phyloP scores from a whole-genome alignment of 257 asterid species.

The Fraxinus americana region DNA sequence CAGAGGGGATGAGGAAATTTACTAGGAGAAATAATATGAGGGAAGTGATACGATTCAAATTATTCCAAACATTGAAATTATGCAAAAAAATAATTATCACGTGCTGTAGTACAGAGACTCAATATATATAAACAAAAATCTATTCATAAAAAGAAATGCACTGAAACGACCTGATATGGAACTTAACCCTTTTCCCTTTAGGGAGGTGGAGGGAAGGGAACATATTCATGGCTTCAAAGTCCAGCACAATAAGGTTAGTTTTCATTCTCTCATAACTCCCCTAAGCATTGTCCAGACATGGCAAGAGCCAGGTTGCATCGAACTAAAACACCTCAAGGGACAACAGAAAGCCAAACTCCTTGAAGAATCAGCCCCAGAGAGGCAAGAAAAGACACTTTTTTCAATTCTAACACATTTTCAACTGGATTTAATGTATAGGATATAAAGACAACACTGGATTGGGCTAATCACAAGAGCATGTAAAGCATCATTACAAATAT shows the following conservation, averaged over 20 bases:
- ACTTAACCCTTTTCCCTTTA: background rate
- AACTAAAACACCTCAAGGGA: background rate
- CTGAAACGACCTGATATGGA: background rate
- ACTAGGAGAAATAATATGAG: background rate
- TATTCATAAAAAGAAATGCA: conserved; percentile 1
- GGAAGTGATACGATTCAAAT: background rate
- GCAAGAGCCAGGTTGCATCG: background rate
- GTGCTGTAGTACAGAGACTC: background rate
- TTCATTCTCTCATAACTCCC: background rate
- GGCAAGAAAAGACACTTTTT: background rate
- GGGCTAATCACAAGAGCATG: background rate
- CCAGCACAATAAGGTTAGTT: background rate
- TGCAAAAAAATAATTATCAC: background rate
- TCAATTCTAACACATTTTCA: too few relatives aligned
- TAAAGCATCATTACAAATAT: too few relatives aligned
- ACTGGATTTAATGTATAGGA: too few relatives aligned
- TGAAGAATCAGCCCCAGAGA: background rate
- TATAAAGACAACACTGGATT: too few relatives aligned
- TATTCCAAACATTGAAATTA: background rate
- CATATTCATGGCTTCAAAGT: conserved; percentile 3
- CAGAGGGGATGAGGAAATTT: background rate
- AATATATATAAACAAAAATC: background rate
- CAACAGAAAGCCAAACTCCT: background rate
- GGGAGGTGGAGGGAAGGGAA: background rate
- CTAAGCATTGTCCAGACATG: background rate